phyloP scores from a whole-genome alignment of 2,329 filamentous ascomycete species.

The Curvularia lunata region DNA sequence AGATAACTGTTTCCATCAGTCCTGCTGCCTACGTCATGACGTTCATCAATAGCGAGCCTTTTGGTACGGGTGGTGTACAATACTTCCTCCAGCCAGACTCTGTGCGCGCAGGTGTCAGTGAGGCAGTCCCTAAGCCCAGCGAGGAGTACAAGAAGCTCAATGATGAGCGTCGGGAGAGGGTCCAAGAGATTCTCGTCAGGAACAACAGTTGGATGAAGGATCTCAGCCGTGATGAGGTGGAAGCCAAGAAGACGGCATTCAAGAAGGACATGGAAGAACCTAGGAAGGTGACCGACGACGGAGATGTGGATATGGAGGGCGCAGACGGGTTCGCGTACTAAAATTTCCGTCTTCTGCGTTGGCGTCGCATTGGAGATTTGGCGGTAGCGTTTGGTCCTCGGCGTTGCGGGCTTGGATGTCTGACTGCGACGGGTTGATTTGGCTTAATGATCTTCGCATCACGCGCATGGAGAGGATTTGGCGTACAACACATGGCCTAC shows the following conservation, averaged over 20 bases:
- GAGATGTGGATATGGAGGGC: constrained; percentile 46
- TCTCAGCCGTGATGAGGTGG: constrained; percentile 54
- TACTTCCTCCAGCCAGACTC: constrained; percentile 50
- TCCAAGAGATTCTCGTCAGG: constrained; percentile 52
- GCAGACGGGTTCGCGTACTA: constrained; percentile 21
- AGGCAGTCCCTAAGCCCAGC: constrained; percentile 43
- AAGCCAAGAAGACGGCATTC: constrained; percentile 50
- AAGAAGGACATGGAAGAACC: constrained; percentile 41
- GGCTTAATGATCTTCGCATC: constrained; percentile 7
- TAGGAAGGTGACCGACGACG: constrained; percentile 24
- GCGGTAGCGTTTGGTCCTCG: constrained; percentile 5
- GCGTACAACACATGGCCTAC: constrained; percentile 12
- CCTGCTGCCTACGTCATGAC: constrained; percentile 53
- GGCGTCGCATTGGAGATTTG: background rate
- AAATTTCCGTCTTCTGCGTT: background rate
- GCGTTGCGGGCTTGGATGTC: constrained; percentile 13
- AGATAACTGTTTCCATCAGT: constrained; percentile 54
- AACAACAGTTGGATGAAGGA: constrained; percentile 57
- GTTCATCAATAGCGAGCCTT: constrained; percentile 51
- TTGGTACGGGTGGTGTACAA: constrained; percentile 45
- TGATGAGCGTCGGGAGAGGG: constrained; percentile 44
- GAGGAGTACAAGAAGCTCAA: constrained; percentile 41
- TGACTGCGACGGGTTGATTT: constrained; percentile 6
- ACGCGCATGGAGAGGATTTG: background rate
- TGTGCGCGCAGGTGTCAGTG: constrained; percentile 44